These are phyloP conservation scores for Phytopythium delawarense DNA, from an alignment of 352 stramenopile genomes.

Conservation along the genomic window DNA sequence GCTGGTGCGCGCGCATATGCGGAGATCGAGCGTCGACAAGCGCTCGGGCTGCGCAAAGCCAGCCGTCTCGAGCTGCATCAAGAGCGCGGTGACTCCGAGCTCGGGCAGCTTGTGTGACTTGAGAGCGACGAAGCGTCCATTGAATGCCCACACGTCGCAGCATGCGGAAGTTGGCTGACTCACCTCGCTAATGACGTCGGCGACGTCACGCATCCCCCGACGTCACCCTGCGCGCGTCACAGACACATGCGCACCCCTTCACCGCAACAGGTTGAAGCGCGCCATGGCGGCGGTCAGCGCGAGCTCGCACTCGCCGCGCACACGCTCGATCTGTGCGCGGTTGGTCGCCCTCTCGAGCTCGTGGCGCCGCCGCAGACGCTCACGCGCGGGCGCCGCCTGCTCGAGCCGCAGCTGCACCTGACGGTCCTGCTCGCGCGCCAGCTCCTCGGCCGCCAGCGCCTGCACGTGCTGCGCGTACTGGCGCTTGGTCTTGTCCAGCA, in stretches of 20 bases:
- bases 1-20: too few species aligned
- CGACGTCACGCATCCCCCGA: background rate
- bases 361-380: conserved; percentile 50
- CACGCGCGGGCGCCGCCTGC: conserved; percentile 26
- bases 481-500: conserved; percentile 65
- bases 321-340: conserved; percentile 54
- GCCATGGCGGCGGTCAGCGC: conserved; percentile 53
- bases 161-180: too few species aligned
- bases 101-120: too few species aligned
- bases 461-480: conserved; percentile 53
- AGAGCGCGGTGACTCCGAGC: too few species aligned
- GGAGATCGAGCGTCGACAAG: too few species aligned
- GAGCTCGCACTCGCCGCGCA: conserved; percentile 63
- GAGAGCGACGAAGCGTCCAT: too few species aligned
- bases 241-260: background rate
- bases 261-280: conserved; percentile 73
- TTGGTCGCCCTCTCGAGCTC: conserved; percentile 48
- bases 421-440: conserved; percentile 57
- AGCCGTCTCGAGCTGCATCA: too few species aligned
- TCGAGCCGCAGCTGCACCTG: conserved; percentile 53
- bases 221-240: background rate
- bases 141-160: too few species aligned
- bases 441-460: conserved; percentile 48
- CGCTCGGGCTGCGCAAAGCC: too few species aligned
- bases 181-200: background rate